phyloP scores from a whole-genome alignment of 345 rosid species.

The Syzygium aqueum region DNA sequence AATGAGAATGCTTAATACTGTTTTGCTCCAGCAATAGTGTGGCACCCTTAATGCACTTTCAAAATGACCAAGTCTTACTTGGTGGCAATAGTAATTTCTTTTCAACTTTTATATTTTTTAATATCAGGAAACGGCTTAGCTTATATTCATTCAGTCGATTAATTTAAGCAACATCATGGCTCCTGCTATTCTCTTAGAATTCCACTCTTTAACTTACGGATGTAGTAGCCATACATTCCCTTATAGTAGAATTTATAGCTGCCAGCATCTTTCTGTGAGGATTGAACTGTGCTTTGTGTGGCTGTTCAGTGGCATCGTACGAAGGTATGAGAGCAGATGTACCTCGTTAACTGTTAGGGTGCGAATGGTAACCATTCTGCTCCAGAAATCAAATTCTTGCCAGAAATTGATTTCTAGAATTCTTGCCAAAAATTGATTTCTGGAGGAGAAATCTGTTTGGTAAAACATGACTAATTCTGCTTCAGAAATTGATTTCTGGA shows the following conservation, averaged over 20 bases:
- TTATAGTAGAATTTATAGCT: not conserved
- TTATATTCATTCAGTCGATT: not conserved
- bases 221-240: not conserved
- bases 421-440: too few relatives aligned
- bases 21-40: not conserved
- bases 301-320: not conserved
- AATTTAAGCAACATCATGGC: not conserved
- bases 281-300: not conserved
- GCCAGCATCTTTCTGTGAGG: not conserved
- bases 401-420: too few relatives aligned
- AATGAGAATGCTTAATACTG: not conserved
- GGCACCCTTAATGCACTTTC: not conserved
- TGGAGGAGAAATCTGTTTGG: too few relatives aligned
- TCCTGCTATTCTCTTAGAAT: not conserved
- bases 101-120: not conserved
- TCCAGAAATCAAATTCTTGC: too few relatives aligned
- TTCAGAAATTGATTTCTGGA: too few relatives aligned
- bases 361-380: too few relatives aligned
- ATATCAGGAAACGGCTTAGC: not conserved
- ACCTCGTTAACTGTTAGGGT: not conserved
- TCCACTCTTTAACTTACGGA: not conserved
- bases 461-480: too few relatives aligned
- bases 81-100: not conserved
- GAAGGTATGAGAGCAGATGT: not conserved
- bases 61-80: not conserved